A percentile compares a stretch with the other conserved stretches of the same genome.
Conservation (phyloP, 306 rosid species). For the Hylodesmum podocarpum region DNA sequence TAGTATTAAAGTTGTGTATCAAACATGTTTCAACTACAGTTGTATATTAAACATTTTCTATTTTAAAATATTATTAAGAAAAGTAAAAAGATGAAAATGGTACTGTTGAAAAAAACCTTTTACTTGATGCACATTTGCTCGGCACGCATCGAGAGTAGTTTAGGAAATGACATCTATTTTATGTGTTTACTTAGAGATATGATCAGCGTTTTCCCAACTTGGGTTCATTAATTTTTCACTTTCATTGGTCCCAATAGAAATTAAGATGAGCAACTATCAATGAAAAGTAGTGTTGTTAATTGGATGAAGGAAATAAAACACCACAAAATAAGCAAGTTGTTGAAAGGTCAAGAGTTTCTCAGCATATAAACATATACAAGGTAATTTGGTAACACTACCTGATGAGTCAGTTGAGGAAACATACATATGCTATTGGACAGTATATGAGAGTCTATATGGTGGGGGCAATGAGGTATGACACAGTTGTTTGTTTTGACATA, state of each 20-base stretch:
- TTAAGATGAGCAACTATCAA: not conserved
- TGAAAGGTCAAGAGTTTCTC: not conserved
- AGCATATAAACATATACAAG: not conserved
- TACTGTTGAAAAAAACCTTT: not conserved
- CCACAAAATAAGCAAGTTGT: not conserved
- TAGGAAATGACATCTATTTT: not conserved
- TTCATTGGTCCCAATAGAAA: not conserved
- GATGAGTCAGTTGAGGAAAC: slow-evolving; percentile 8
- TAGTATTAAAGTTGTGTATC: too few relatives aligned
- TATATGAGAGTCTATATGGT: not conserved
- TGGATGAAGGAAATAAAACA: not conserved
- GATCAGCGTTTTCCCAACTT: not conserved
- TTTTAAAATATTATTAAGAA: too few relatives aligned
- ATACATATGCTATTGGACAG: not conserved
- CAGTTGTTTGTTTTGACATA: not conserved
- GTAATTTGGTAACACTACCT: not conserved
- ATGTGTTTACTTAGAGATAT: not conserved
- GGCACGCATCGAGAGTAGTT: not conserved
- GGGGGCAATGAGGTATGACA: not conserved
- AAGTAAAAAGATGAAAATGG: not conserved
- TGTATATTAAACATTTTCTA: too few relatives aligned
- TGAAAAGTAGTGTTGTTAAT: not conserved
- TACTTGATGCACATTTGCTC: not conserved
- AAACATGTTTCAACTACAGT: too few relatives aligned
- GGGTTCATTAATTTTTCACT: not conserved